phyloP scores from a whole-genome alignment of 2,329 filamentous ascomycete species.

The Botryotinia narcissicola region DNA sequence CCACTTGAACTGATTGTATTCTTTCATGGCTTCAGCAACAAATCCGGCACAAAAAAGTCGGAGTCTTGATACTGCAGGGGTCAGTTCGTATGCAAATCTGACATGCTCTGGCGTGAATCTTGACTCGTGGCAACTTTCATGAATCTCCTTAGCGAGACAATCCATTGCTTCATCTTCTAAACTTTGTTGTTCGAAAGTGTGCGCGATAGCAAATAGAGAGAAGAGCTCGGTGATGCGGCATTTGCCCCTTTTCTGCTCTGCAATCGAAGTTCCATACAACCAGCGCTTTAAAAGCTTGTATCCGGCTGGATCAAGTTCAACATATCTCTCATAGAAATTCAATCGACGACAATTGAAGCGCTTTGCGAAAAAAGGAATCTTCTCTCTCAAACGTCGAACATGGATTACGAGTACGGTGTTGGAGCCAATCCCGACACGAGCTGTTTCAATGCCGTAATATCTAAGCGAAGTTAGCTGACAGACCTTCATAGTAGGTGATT shows the following conservation, averaged over 20 bases:
- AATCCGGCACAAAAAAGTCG: background rate
- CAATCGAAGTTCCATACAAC: background rate
- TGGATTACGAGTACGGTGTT: background rate
- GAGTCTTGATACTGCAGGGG: background rate
- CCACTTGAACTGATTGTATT: background rate
- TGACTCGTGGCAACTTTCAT: background rate
- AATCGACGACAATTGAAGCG: background rate
- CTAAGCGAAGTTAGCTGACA: background rate
- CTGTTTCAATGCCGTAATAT: fast-evolving
- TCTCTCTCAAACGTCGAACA: background rate
- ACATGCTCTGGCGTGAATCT: background rate
- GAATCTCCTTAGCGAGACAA: background rate
- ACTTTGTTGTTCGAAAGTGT: fast-evolving
- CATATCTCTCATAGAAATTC: background rate
- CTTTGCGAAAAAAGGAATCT: background rate
- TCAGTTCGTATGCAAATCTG: background rate
- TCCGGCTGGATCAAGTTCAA: background rate
- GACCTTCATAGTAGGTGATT: background rate
- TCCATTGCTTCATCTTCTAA: background rate
- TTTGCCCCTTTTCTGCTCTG: background rate
- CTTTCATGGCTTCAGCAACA: background rate
- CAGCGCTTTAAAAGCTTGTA: background rate
- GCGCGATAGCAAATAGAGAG: background rate
- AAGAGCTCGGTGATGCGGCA: background rate
- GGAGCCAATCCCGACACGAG: background rate